A percentile compares a stretch with the other conserved stretches of the same genome.
Evolutionary conservation across 2,329 filamentous ascomycete species (phyloP).

Genomic region (Berkeleyomyces rouxiae): DNA sequence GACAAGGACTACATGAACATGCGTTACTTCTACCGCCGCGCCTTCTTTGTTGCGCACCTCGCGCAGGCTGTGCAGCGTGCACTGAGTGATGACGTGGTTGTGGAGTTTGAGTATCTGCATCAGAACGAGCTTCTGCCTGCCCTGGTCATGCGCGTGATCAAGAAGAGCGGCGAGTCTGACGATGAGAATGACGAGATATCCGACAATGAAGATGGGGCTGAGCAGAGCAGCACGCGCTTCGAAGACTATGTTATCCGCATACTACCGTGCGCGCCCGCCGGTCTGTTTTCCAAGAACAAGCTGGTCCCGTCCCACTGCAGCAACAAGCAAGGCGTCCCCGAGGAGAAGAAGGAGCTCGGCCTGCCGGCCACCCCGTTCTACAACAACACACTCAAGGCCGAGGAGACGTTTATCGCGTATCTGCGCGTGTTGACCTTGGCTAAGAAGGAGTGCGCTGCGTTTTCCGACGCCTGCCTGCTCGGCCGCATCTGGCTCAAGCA

Average conservation of each 20-base stretch:
- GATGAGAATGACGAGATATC: constrained; percentile 15
- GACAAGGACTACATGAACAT: constrained; percentile 89
- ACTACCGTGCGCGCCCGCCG: constrained; percentile 54
- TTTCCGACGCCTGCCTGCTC: constrained; percentile 69
- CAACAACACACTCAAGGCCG: constrained; percentile 69
- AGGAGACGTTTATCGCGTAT: constrained; percentile 56
- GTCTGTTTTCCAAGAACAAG: constrained; percentile 54
- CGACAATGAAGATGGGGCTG: constrained; percentile 7
- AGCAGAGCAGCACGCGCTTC: constrained; percentile 18
- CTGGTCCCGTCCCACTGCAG: constrained; percentile 48
- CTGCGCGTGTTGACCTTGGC: constrained; percentile 58
- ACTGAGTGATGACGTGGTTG: constrained; percentile 31
- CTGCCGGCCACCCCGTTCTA: constrained; percentile 58
- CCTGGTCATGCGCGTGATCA: constrained; percentile 25
- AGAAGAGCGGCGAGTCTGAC: constrained; percentile 14
- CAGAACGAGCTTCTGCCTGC: constrained; percentile 66
- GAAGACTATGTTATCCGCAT: constrained; percentile 49
- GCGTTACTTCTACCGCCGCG: constrained; percentile 86
- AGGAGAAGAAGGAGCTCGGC: constrained; percentile 26
- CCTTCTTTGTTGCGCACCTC: constrained; percentile 77
- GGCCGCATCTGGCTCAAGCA: constrained; percentile 82
- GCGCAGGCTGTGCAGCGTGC: constrained; percentile 50
- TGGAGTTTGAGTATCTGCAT: constrained; percentile 47
- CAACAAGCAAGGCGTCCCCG: constrained; percentile 38
- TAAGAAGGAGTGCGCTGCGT: constrained; percentile 52